phyloP scores from a whole-genome alignment of 257 asterid species.

The Gentiana dahurica region DNA sequence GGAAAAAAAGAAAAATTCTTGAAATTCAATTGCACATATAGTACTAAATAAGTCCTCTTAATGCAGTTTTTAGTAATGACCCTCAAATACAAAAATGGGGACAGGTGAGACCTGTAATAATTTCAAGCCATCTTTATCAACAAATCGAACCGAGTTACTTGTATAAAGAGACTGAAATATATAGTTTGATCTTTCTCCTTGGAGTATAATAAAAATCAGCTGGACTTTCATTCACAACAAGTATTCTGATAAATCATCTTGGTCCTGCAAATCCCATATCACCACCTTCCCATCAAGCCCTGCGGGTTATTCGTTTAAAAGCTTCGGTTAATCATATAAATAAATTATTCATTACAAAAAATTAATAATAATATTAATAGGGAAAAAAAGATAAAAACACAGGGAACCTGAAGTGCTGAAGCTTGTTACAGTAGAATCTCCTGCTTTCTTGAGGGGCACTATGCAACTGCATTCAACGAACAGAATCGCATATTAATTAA shows the following conservation, averaged over 20 bases:
- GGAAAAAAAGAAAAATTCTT: too few relatives aligned
- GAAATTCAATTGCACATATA: too few relatives aligned
- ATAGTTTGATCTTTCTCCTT: too few relatives aligned
- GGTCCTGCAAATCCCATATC: slow-evolving; percentile 63
- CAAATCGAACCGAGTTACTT: too few relatives aligned
- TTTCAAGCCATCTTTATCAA: too few relatives aligned
- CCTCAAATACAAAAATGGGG: too few relatives aligned
- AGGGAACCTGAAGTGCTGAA: slow-evolving; percentile 92
- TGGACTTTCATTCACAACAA: not conserved
- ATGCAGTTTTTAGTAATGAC: too few relatives aligned
- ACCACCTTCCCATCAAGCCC: slow-evolving; percentile 86
- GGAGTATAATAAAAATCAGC: too few relatives aligned
- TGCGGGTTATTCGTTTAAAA: slow-evolving; percentile 10
- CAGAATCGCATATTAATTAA: not conserved
- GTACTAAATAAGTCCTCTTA: too few relatives aligned
- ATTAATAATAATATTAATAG: not conserved
- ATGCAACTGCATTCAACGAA: slow-evolving; percentile 38
- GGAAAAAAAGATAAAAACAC: not conserved
- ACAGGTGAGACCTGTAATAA: too few relatives aligned
- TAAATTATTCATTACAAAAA: not conserved
- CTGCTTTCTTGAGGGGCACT: slow-evolving; percentile 48
- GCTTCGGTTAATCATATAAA: too few relatives aligned
- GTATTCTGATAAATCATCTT: slow-evolving; percentile 54
- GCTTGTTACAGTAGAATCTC: slow-evolving; percentile 33
- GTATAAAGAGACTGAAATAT: too few relatives aligned